Percentiles rank a stretch among this genome's conserved stretches.
These are phyloP conservation scores for Cryptococcus sp. DNA, from an alignment of 1,284 basidiomycete genomes.

Conservation along the genomic window DNA sequence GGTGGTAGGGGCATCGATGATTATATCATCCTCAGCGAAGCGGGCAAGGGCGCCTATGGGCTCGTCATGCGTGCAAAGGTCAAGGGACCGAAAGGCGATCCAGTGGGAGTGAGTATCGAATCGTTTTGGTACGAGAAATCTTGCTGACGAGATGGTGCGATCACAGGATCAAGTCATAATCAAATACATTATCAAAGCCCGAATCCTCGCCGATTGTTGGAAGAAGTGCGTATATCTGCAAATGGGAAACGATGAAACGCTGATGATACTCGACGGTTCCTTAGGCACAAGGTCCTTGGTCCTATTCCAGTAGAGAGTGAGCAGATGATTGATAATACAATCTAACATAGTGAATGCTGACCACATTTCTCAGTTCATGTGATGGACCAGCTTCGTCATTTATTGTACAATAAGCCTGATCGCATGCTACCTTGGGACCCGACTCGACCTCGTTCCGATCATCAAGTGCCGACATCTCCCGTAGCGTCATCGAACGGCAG, in stretches of 20 bases:
- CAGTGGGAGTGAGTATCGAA: constrained; percentile 69
- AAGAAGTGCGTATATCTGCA: constrained; percentile 62
- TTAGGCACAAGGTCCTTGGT: constrained; percentile 81
- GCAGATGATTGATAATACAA: constrained; percentile 9
- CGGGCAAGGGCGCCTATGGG: constrained; percentile 95
- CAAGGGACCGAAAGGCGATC: constrained; percentile 67
- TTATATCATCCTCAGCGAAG: constrained; percentile 74
- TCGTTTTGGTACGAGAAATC: constrained; percentile 7
- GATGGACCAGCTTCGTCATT: constrained; percentile 76
- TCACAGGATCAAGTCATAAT: constrained; percentile 69
- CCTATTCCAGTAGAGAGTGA: constrained; percentile 93
- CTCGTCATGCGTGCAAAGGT: constrained; percentile 88
- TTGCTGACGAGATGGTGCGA: constrained; percentile 57
- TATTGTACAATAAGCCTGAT: constrained; percentile 72
- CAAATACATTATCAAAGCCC: constrained; percentile 98
- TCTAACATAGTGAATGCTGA: constrained; percentile 1
- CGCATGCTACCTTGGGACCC: constrained; percentile 75
- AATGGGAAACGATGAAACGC: not conserved
- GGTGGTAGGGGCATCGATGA: constrained; percentile 53
- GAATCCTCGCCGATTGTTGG: constrained; percentile 98
- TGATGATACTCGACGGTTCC: not conserved
- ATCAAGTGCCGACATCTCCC: constrained; percentile 4
- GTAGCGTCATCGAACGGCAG: not conserved
- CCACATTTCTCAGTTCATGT: constrained; percentile 68
- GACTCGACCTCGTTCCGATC: constrained; percentile 19